phyloP scores from a whole-genome alignment of 441 rosid genomes.

The Gossypium trilobum region DNA sequence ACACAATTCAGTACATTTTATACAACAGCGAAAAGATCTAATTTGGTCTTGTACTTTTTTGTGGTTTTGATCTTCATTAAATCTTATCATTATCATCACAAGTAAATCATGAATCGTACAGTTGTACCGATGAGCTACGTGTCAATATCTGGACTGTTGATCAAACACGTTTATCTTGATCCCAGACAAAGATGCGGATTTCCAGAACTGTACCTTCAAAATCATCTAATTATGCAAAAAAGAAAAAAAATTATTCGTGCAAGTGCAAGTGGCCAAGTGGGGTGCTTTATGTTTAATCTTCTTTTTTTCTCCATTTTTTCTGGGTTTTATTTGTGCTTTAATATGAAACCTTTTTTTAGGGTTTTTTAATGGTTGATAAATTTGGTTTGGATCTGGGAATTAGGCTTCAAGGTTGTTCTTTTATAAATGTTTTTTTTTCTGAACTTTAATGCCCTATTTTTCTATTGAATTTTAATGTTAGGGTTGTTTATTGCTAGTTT shows the following conservation, averaged over 20 bases:
- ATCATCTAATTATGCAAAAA: background rate
- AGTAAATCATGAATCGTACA: no score
- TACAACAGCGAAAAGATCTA: background rate
- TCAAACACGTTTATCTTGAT: background rate
- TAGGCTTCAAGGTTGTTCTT: background rate
- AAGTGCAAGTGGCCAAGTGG: background rate
- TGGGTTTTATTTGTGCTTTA: background rate
- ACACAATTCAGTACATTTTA: background rate
- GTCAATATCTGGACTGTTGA: background rate
- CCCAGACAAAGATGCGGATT: background rate
- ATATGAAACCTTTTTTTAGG: background rate
- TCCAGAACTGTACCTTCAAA: constrained; percentile 2
- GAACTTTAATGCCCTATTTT: background rate
- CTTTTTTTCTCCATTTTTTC: background rate
- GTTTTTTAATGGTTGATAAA: background rate
- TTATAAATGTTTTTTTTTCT: no score
- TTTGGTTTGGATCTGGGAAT: constrained; percentile 18
- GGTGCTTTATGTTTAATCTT: background rate
- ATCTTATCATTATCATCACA: background rate
- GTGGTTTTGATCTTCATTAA: background rate
- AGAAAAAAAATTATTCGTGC: background rate
- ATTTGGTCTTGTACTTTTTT: background rate
- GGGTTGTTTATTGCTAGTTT: background rate
- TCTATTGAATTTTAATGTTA: background rate
- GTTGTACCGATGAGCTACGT: background rate